Evolutionary conservation across 2,329 filamentous ascomycete genomes (phyloP), one percentile per base, ranked within the genome.

Genomic region (Colletotrichum higginsianum): DNA sequence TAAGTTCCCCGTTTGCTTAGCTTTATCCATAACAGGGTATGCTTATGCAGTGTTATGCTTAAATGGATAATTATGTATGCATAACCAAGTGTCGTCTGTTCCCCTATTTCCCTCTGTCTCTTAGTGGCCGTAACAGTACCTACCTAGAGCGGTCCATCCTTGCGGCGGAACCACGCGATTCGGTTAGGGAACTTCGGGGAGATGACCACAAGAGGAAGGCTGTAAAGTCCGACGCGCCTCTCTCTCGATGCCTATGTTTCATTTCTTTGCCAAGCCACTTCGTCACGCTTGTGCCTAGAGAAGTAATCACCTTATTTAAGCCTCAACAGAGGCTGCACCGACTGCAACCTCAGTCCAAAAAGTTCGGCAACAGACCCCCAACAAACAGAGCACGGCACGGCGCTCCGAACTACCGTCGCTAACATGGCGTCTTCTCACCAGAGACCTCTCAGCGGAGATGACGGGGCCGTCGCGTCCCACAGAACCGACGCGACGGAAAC

Each of bases 401-500:
- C 30, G 30, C 30, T 30, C 30, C 30, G 7, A 8, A 30, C 30
- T 42, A 38, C 13, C 12, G 12, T 46, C 30, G n/a, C 6, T 18
- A 40, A 16, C 13, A 71, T 71, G 67, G 63, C 67, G 12, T 30
- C 56, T 15, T 42, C 56, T 12, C 21, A 50, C 2, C 21, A 26
- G 7, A 61, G 21, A 18, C 12, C 26, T 11, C 26, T 38, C 4
- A 23, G 16, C 16, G 46, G 30, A 35, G 30, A 40, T 1, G n/a
- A 18, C 26, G 13, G 30, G 13, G 5, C 30, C 2, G 3, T 15
- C 30, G 52, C 30, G 52, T 38, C 56, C 26, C 47, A 49, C 42
- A 42, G 26, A 40, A 23, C 1, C 21, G 49, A 61, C 63, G 67
- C 63, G 42, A 67, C 67, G 4, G 69, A 72, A 21, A 42, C 44